Percentiles rank a stretch among this genome's conserved stretches.
Conservation (phyloP, 1,139 yeast species). For the Hanseniaspora uvarum region DNA sequence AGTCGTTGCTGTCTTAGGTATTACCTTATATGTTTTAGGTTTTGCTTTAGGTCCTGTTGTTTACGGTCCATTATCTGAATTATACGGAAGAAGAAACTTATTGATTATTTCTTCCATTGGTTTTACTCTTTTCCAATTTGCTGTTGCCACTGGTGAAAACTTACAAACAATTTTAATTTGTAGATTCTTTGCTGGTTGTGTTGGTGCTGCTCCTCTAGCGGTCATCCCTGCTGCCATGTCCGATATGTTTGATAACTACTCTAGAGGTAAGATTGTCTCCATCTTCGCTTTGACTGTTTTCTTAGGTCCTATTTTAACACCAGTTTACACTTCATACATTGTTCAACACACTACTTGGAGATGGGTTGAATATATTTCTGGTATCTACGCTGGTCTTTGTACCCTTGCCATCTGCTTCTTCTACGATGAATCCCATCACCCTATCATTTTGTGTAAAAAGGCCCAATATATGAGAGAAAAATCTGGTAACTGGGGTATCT, state of each 20-base stretch:
- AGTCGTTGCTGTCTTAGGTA: slow-evolving; percentile 52
- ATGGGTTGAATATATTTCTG: slow-evolving; percentile 61
- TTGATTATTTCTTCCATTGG: slow-evolving; percentile 46
- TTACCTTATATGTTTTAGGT: slow-evolving; percentile 66
- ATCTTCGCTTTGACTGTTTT: slow-evolving; percentile 57
- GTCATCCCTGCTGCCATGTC: slow-evolving; percentile 78
- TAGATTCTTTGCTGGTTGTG: slow-evolving; percentile 64
- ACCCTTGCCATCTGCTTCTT: slow-evolving; percentile 36
- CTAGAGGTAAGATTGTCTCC: slow-evolving; percentile 63
- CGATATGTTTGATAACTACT: slow-evolving; percentile 52
- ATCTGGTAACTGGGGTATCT: slow-evolving; percentile 66
- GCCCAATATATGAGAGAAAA: slow-evolving; percentile 51
- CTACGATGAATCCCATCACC: slow-evolving; percentile 56
- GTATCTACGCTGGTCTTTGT: slow-evolving; percentile 46
- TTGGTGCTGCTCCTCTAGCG: slow-evolving; percentile 73
- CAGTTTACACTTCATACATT: slow-evolving; percentile 60
- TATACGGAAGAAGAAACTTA: slow-evolving; percentile 59
- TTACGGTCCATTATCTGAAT: slow-evolving; percentile 74
- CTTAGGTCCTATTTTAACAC: slow-evolving; percentile 67
- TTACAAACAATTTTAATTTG: slow-evolving; percentile 61
- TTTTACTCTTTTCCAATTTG: slow-evolving; percentile 53
- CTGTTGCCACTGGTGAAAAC: slow-evolving; percentile 62
- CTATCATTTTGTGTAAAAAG: slow-evolving; percentile 47
- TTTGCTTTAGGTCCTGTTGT: slow-evolving; percentile 74
- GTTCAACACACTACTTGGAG: slow-evolving; percentile 57